phyloP scores from a whole-genome alignment of 352 stramenopile species.

The Phytophthora pseudosyringae region DNA sequence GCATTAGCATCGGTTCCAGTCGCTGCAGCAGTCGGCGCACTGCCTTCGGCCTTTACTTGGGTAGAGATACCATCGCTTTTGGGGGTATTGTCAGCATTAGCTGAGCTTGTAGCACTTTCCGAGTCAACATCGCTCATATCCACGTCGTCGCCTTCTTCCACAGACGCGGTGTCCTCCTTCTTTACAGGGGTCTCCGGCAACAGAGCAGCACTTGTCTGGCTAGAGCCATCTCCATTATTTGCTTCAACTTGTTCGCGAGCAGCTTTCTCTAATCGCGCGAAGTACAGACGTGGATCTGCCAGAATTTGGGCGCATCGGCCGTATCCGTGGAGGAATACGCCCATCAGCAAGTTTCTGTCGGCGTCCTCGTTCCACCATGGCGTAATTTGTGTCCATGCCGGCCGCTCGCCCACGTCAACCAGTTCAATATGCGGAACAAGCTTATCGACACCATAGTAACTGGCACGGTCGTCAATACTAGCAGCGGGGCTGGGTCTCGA shows the following conservation, averaged over 20 bases:
- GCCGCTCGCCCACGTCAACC: constrained; percentile 74
- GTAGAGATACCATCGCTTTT: constrained; percentile 34
- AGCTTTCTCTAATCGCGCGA: constrained; percentile 67
- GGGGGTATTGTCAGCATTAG: constrained; percentile 39
- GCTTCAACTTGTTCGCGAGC: constrained; percentile 36
- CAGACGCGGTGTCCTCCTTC: constrained; percentile 16
- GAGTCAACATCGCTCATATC: constrained; percentile 59
- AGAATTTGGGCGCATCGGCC: constrained; percentile 86
- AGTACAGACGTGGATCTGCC: constrained; percentile 73
- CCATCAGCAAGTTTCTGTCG: constrained; percentile 79
- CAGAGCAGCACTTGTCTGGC: neutral
- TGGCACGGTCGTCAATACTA: constrained; percentile 77
- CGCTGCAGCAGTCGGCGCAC: neutral
- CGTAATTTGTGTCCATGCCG: constrained; percentile 83
- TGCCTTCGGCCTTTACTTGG: constrained; percentile 33
- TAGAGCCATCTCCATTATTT: constrained; percentile 14
- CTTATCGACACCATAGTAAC: constrained; percentile 74
- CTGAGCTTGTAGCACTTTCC: constrained; percentile 52
- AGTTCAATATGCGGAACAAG: constrained; percentile 68
- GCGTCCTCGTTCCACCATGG: constrained; percentile 87
- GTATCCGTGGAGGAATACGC: constrained; percentile 88
- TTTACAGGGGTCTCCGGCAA: constrained; percentile 17
- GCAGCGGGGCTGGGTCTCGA: constrained; percentile 40
- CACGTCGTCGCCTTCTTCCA: constrained; percentile 29
- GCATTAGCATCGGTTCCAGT: constrained; percentile 8